Evolutionary conservation across 1,284 basidiomycete genomes (phyloP).

Genomic region (Ustilago curta): DNA sequence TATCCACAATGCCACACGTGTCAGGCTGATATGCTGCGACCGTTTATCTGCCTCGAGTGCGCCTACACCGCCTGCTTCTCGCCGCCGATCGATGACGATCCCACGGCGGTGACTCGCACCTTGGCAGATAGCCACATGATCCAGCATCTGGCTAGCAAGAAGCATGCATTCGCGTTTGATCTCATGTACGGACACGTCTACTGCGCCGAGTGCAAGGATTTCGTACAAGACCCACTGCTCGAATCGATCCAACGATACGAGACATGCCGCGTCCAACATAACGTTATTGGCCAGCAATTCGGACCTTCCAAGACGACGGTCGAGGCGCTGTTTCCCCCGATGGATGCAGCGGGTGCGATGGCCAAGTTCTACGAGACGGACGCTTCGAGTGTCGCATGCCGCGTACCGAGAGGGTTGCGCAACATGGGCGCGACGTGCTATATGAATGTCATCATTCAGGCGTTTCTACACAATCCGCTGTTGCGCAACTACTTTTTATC

Average conservation of each 20-base stretch:
- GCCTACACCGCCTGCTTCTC: slow-evolving; percentile 62
- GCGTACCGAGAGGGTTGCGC: slow-evolving; percentile 85
- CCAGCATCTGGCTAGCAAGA: slow-evolving; percentile 27
- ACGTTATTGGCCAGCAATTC: slow-evolving; percentile 32
- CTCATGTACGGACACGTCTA: slow-evolving; percentile 63
- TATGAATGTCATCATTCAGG: slow-evolving; percentile 90
- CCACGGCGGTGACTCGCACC: slow-evolving; percentile 18
- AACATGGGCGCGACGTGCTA: slow-evolving; percentile 97
- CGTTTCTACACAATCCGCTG: slow-evolving; percentile 91
- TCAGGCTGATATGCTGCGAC: slow-evolving; percentile 55
- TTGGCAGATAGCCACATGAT: slow-evolving; percentile 44
- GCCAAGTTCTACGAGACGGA: slow-evolving; percentile 29
- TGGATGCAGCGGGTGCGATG: slow-evolving; percentile 10
- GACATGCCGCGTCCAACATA: slow-evolving; percentile 25
- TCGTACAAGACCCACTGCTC: slow-evolving; percentile 62
- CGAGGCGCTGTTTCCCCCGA: slow-evolving; percentile 23
- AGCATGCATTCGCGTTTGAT: slow-evolving; percentile 57
- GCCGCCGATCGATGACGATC: slow-evolving; percentile 30
- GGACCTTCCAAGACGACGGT: slow-evolving; percentile 22
- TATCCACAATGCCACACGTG: slow-evolving; percentile 63
- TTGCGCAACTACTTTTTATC: slow-evolving; percentile 89
- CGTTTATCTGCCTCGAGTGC: slow-evolving; percentile 66
- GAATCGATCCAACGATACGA: slow-evolving; percentile 47
- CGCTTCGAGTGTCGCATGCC: slow-evolving; percentile 22
- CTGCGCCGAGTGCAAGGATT: slow-evolving; percentile 62